Base-by-base conservation (phyloP, 2,329 filamentous ascomycete genomes). In the Xylaria hypoxylon region DNA sequence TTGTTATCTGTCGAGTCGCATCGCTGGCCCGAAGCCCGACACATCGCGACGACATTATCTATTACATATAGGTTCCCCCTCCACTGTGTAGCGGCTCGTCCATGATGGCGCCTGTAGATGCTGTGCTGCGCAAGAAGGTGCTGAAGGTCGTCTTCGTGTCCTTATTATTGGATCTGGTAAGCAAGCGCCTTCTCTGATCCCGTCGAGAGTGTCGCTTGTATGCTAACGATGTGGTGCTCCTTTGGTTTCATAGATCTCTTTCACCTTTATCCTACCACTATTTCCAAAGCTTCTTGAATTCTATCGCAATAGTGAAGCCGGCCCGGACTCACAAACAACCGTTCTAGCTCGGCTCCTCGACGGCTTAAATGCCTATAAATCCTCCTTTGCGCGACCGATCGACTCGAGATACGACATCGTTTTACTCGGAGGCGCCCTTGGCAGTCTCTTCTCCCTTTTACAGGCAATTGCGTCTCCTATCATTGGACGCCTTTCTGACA, bases 361-460 rank as follows among this genome's bases (percentile, higher is more conserved):
- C 73, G 94, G 92, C 72, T 87, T 99, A 59, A 97, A 99, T 77
- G 86, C 92, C 51, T 99, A 99, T 87, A 99, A 99, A 81, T 91
- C 94, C 71, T 88, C 92, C 64, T 99, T 99, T 77, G 90, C 93
- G 48, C 90, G 90, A 62, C 94, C 95, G 50, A 98, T 99, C 79
- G 95, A 97, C 77, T 94, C 94, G 64, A 90, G 93, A 82, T 97
- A 99, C 84, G 96, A 99, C 78, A 97, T 98, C 72, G 94, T 99
- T 28, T 87, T 99, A 48, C 88, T 99, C 5, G 96, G 96, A 60
- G 96, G 96, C 53, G 96, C 95, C 24, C 85, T 99, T 28, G 96
- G 96, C 70, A 97, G 94, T 62, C 84, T 99, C 22, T 99, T 99
- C 84, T 90, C 87, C 13, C 85, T 98, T 52, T 89, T 97, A 51